A percentile compares a stretch with the other conserved stretches of the same genome.
Evolutionary conservation across 257 asterid genomes (phyloP).

Genomic region (Orobanche coerulescens): DNA sequence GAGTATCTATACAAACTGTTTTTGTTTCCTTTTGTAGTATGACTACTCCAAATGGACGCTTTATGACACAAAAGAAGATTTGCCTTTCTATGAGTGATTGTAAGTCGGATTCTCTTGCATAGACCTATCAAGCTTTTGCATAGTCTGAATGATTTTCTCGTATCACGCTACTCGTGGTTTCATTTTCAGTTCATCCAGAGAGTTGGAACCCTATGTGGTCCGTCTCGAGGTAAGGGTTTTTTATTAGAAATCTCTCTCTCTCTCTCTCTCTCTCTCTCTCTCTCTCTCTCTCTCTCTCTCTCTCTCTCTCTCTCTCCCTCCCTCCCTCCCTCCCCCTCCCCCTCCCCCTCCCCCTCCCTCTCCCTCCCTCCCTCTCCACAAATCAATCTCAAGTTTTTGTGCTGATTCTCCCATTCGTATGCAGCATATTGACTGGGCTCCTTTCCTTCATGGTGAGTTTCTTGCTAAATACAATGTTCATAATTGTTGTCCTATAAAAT

Average conservation of each 20-base stretch:
- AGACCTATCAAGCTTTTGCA: background rate
- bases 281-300: background rate
- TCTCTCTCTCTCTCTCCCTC: background rate
- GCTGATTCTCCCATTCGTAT: conserved; percentile 31
- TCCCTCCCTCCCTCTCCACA: background rate
- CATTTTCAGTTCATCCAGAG: conserved; percentile 53
- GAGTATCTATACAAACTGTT: conserved; percentile 1
- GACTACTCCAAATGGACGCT: conserved; percentile 86
- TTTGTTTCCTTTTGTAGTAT: conserved; percentile 43
- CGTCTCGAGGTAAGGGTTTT: conserved; percentile 43
- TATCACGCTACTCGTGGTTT: conserved; percentile 20
- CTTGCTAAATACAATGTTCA: too few species aligned
- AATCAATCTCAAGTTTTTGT: conserved; percentile 12
- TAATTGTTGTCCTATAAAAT: too few species aligned
- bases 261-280: background rate
- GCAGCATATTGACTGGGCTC: conserved; percentile 95
- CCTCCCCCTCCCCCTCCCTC: background rate
- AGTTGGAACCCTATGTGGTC: conserved; percentile 73
- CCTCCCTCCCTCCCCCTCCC: too few species aligned
- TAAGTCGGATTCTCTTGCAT: conserved; percentile 30
- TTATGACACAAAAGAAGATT: conserved; percentile 81
- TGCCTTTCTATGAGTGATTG: conserved; percentile 95
- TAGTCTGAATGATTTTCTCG: conserved; percentile 1
- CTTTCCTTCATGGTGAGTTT: conserved; percentile 97
- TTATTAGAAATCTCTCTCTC: background rate